Evolutionary conservation across 2,329 filamentous ascomycete genomes (phyloP).

Genomic region (Talaromyces pinophilus): DNA sequence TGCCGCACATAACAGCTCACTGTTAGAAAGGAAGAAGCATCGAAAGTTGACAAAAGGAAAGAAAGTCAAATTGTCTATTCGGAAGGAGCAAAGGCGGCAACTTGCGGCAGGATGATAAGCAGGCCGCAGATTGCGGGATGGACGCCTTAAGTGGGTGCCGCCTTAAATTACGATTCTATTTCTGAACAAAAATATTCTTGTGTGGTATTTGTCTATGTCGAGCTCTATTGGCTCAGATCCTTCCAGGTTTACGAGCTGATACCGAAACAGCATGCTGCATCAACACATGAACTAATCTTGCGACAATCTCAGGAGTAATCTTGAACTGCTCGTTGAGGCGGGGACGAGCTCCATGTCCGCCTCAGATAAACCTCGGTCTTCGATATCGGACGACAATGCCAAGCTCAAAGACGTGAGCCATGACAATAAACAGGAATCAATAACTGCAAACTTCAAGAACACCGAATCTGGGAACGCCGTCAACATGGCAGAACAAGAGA

Average conservation of each 20-base stretch:
- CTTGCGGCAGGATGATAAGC: conserved; percentile 40
- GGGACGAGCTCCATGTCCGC: conserved; percentile 38
- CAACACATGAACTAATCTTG: conserved; percentile 25
- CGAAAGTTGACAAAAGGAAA: neutral
- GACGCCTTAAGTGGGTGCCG: conserved; percentile 39
- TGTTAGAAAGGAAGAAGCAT: neutral
- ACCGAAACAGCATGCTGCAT: conserved; percentile 1
- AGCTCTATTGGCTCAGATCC: neutral
- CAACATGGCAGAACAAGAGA: conserved; percentile 21
- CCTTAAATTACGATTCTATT: neutral
- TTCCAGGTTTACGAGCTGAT: neutral
- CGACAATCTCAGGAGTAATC: conserved; percentile 22
- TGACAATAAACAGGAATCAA: conserved; percentile 4
- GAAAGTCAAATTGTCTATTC: neutral
- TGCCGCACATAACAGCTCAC: conserved; percentile 49
- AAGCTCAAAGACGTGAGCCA: conserved; percentile 3
- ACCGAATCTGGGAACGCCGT: neutral
- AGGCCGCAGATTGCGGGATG: conserved; percentile 26
- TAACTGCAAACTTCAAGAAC: neutral
- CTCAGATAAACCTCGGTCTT: conserved; percentile 30
- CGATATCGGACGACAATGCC: conserved; percentile 27
- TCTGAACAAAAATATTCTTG: neutral
- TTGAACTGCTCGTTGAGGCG: conserved; percentile 20
- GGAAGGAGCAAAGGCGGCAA: conserved; percentile 22
- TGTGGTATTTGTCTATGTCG: neutral